These are phyloP conservation scores for Chenopodium quinoa DNA, from an alignment of 148 eudicot genomes.

Conservation along the genomic window DNA sequence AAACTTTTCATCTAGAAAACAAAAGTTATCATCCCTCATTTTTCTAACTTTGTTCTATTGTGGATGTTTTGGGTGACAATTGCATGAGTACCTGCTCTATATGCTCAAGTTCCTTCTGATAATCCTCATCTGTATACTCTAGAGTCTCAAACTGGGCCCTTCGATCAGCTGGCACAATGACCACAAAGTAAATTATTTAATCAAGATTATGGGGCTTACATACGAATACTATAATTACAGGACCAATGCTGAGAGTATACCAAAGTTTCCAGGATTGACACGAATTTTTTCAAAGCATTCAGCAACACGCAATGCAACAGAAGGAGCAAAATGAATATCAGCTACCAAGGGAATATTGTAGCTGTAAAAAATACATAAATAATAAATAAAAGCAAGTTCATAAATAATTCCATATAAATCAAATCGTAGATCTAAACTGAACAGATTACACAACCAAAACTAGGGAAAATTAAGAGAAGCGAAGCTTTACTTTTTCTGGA, in stretches of 20 bases:
- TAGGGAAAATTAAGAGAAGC: background rate
- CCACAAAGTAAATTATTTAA: conserved; percentile 30
- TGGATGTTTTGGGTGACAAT: background rate
- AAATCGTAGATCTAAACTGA: background rate
- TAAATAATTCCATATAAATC: background rate
- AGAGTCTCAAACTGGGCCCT: conserved; percentile 92
- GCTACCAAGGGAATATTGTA: conserved; percentile 95
- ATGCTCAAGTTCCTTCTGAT: conserved; percentile 90
- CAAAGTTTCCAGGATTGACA: conserved; percentile 98
- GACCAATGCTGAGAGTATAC: conserved; percentile 37
- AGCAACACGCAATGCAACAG: conserved; percentile 88
- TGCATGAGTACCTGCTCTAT: conserved; percentile 59
- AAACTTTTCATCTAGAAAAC: background rate
- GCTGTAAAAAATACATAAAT: conserved; percentile 43
- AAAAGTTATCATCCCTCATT: background rate
- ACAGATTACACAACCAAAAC: background rate
- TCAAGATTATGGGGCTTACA: conserved; percentile 1
- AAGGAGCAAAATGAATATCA: conserved; percentile 97
- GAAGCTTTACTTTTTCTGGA: conserved; percentile 81
- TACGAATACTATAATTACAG: conserved; percentile 1
- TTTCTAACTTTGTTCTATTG: background rate
- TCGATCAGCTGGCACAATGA: conserved; percentile 78
- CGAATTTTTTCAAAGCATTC: conserved; percentile 99
- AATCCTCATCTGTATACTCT: conserved; percentile 91
- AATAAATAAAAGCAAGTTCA: background rate